Percentiles rank a stretch among this genome's conserved stretches.
phyloP scores from a whole-genome alignment of 108 stramenopile species.

The Fragilaria radians region DNA sequence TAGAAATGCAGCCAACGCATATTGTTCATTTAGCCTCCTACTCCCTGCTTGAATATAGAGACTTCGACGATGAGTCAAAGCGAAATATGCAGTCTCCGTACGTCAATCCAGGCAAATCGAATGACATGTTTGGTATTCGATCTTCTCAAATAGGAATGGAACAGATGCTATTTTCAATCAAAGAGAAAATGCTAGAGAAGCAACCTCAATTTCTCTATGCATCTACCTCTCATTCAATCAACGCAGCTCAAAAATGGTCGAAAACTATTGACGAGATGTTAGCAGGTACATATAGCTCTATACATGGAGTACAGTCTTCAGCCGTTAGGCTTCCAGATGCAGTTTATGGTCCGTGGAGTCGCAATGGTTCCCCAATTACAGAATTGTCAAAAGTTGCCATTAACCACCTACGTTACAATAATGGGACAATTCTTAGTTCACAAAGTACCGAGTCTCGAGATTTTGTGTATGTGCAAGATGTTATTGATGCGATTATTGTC shows the following conservation, averaged over 20 bases:
- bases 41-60: slow-evolving; percentile 29
- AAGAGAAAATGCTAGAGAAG: background rate
- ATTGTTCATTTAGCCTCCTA: slow-evolving; percentile 68
- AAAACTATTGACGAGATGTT: slow-evolving; percentile 60
- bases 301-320: slow-evolving; percentile 32
- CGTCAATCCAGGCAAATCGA: slow-evolving; percentile 12
- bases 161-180: slow-evolving; percentile 37
- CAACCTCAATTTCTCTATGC: slow-evolving; percentile 33
- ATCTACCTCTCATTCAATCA: slow-evolving; percentile 5
- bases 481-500: slow-evolving; percentile 55
- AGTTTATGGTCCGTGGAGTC: slow-evolving; percentile 73
- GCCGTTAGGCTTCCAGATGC: slow-evolving; percentile 45
- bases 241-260: background rate
- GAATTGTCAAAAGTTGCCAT: slow-evolving; percentile 21
- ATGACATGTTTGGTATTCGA: slow-evolving; percentile 45
- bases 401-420: slow-evolving; percentile 9
- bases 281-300: slow-evolving; percentile 41
- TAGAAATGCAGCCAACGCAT: slow-evolving; percentile 58
- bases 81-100: slow-evolving; percentile 26
- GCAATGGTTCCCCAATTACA: slow-evolving; percentile 32
- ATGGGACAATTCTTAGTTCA: slow-evolving; percentile 11
- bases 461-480: slow-evolving; percentile 67
- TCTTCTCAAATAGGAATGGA: slow-evolving; percentile 58
- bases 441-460: slow-evolving; percentile 30
- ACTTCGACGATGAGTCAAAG: slow-evolving; percentile 10